Evolutionary conservation across 495 filamentous ascomycete species (phyloP).

Genomic region (Choiromyces venosus): DNA sequence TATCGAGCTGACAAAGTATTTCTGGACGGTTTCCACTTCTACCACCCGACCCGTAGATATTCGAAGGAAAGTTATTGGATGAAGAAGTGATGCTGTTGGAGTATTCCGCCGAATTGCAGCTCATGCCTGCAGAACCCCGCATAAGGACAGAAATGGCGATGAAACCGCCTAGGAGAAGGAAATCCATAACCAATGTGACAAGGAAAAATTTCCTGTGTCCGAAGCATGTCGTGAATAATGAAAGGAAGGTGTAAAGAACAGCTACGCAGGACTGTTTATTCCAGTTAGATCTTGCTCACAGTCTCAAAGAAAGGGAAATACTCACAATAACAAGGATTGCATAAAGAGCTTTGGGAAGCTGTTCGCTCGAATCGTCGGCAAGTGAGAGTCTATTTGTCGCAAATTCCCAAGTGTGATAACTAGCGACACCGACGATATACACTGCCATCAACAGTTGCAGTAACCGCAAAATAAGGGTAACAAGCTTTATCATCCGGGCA

Average conservation of each 20-base stretch:
- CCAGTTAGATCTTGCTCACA: constrained; percentile 4
- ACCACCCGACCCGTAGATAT: constrained; percentile 3
- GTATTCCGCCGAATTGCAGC: constrained; percentile 7
- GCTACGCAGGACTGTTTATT: constrained; percentile 11
- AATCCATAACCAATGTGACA: constrained; percentile 4
- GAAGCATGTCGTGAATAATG: constrained; percentile 18
- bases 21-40: neutral
- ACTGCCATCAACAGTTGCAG: constrained; percentile 19
- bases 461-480: constrained; percentile 18
- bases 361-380: constrained; percentile 2
- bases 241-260: constrained; percentile 19
- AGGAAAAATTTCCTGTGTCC: constrained; percentile 26
- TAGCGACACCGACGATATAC: constrained; percentile 24
- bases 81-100: constrained; percentile 4
- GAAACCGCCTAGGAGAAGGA: constrained; percentile 19
- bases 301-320: neutral
- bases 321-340: constrained; percentile 24
- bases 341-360: constrained; percentile 16
- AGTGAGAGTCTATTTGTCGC: constrained; percentile 7
- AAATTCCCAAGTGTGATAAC: constrained; percentile 27
- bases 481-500: constrained; percentile 8
- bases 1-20: constrained; percentile 13
- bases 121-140: constrained; percentile 10
- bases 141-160: constrained; percentile 18
- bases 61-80: constrained; percentile 15